A percentile compares a stretch with the other conserved stretches of the same genome.
Evolutionary conservation across 768 basidiomycete species (phyloP).

Genomic region (Daedaleopsis nitida): DNA sequence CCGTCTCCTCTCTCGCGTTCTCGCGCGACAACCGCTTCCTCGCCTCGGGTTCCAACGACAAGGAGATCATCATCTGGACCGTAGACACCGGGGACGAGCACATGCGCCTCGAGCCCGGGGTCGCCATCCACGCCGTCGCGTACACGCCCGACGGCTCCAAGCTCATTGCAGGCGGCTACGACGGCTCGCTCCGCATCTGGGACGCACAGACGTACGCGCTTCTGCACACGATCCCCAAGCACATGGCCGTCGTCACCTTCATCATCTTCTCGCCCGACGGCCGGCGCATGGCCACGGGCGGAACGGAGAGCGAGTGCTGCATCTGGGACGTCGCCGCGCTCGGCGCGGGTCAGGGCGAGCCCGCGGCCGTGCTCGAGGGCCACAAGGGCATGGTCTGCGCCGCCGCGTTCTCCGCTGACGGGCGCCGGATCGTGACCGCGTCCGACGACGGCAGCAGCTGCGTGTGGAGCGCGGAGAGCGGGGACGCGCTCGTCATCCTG

Average conservation of each 20-base stretch:
- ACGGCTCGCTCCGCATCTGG: conserved; percentile 25
- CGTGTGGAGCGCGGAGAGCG: conserved; percentile 28
- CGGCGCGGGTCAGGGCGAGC: conserved; percentile 3
- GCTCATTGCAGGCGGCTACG: conserved; percentile 26
- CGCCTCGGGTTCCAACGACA: conserved; percentile 18
- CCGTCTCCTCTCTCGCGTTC: conserved; percentile 20
- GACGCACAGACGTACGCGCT: not conserved
- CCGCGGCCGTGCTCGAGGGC: not conserved
- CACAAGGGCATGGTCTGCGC: conserved; percentile 22
- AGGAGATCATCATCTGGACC: conserved; percentile 22
- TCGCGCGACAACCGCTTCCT: conserved; percentile 21
- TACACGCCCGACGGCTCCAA: conserved; percentile 26
- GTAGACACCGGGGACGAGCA: not conserved
- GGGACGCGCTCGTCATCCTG: conserved; percentile 22
- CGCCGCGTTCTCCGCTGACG: conserved; percentile 31
- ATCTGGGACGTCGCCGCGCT: conserved; percentile 20
- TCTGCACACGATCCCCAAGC: not conserved
- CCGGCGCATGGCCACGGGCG: conserved; percentile 12
- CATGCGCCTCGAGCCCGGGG: conserved; percentile 23
- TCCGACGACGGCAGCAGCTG: conserved; percentile 29
- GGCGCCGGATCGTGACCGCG: conserved; percentile 27
- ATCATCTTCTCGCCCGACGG: conserved; percentile 32
- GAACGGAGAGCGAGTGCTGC: conserved; percentile 6
- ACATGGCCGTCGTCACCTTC: conserved; percentile 29
- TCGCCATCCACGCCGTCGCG: conserved; percentile 8